Conservation (phyloP, 441 rosid genomes). For the Macaranga tanarius region DNA sequence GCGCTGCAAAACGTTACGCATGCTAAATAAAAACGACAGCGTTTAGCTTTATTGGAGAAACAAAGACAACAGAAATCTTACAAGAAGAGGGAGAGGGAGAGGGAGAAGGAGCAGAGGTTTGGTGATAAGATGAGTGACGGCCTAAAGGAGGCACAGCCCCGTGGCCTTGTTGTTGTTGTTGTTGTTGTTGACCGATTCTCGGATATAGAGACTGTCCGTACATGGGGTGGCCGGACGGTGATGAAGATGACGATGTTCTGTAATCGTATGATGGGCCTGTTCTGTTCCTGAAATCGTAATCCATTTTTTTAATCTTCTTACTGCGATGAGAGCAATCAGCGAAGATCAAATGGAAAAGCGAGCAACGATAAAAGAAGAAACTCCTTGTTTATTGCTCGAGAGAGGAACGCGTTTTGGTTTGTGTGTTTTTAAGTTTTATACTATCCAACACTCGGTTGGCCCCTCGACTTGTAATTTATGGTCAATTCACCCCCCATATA, state of each 20-base stretch:
- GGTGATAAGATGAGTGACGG: constrained; percentile 50
- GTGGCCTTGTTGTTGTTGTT: constrained; percentile 44
- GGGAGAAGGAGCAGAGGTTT: constrained; percentile 41
- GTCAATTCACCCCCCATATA: background rate
- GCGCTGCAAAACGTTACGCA: constrained; percentile 47
- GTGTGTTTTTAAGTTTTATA: constrained; percentile 10
- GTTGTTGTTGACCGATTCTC: constrained; percentile 51
- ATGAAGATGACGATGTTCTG: constrained; percentile 44
- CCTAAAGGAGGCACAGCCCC: constrained; percentile 37
- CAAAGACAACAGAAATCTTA: constrained; percentile 27
- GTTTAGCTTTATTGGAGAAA: background rate
- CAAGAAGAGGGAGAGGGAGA: constrained; percentile 54
- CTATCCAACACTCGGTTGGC: background rate
- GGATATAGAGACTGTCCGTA: constrained; percentile 68
- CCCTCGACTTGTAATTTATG: background rate
- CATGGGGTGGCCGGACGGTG: constrained; percentile 40
- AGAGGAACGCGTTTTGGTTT: background rate
- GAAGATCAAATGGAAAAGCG: background rate
- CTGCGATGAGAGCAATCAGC: background rate
- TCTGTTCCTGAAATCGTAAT: constrained; percentile 67
- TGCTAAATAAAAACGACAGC: background rate
- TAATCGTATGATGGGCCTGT: constrained; percentile 38
- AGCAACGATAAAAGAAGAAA: background rate
- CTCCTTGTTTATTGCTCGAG: too few relatives aligned
- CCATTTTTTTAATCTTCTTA: constrained; percentile 34